Evolutionary conservation across 495 filamentous ascomycete genomes (phyloP).

Genomic region (Parachaetomium inaequale): DNA sequence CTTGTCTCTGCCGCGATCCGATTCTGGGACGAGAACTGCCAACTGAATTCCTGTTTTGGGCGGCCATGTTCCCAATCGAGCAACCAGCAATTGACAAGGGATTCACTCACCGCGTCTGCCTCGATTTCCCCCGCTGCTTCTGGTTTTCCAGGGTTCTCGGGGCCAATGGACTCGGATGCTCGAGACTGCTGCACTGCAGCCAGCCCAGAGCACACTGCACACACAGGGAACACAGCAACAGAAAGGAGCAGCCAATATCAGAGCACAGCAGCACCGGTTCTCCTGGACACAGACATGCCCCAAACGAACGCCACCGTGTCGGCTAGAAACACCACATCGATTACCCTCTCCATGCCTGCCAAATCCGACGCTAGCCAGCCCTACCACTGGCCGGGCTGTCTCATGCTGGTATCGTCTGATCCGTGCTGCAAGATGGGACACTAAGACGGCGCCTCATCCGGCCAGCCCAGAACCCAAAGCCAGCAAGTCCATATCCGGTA

Average conservation of each 20-base stretch:
- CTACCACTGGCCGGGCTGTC: neutral
- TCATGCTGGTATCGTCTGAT: neutral
- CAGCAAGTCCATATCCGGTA: no score
- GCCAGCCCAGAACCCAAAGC: neutral
- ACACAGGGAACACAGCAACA: neutral
- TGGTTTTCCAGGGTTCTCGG: neutral
- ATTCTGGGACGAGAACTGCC: neutral
- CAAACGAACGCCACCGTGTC: slow-evolving; percentile 5
- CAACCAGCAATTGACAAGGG: no score
- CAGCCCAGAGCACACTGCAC: neutral
- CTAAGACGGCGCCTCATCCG: neutral
- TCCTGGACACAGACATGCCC: neutral
- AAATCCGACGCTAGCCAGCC: neutral
- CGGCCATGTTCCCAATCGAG: neutral
- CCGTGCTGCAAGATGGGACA: neutral
- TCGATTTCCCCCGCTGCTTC: neutral
- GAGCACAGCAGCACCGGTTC: neutral
- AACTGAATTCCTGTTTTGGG: neutral
- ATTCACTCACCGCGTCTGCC: no score
- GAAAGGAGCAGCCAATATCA: neutral
- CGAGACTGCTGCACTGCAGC: slow-evolving; percentile 1
- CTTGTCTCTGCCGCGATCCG: neutral
- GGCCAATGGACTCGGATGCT: neutral
- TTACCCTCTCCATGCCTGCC: neutral
- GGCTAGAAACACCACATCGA: neutral